These are phyloP conservation scores for Eimeria sp. DNA, from an alignment of 169 alveolate species.

Conservation along the genomic window DNA sequence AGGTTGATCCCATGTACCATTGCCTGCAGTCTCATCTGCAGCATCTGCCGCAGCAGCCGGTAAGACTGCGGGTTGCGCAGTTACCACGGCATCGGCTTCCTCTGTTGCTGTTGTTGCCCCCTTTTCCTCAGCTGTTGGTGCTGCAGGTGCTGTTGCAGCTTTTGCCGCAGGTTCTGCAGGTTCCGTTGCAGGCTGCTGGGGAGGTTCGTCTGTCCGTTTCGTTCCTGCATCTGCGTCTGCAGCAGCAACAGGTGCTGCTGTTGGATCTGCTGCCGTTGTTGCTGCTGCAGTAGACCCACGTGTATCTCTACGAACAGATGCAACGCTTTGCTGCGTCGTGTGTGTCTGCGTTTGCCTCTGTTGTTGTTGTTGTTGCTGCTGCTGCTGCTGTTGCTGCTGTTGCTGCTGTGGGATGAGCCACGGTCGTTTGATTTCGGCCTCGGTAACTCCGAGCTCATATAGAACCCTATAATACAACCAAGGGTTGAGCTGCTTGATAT, in stretches of 20 bases:
- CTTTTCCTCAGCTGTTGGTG: not conserved
- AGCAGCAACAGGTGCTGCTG: not conserved
- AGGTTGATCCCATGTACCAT: too few relatives aligned
- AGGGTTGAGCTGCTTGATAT: conserved; percentile 90
- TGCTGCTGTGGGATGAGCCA: conserved; percentile 25
- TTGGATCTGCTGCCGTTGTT: not conserved
- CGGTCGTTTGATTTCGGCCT: conserved; percentile 86
- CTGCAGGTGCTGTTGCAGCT: not conserved
- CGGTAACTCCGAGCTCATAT: conserved; percentile 88
- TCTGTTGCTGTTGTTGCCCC: too few relatives aligned
- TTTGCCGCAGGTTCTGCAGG: not conserved
- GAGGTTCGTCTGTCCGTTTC: not conserved
- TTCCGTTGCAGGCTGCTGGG: not conserved
- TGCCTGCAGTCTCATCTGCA: too few relatives aligned
- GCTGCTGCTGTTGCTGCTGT: not conserved
- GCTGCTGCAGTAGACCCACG: not conserved
- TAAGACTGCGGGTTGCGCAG: not conserved
- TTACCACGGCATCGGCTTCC: not conserved
- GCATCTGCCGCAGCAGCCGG: not conserved
- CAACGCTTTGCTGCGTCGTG: not conserved
- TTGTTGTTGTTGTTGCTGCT: not conserved
- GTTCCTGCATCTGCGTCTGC: not conserved
- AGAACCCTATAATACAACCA: conserved; percentile 84
- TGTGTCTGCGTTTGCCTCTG: not conserved
- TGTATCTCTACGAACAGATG: not conserved